A percentile compares a stretch with the other conserved stretches of the same genome.
These are phyloP conservation scores for Chondrostereum purpureum DNA, from an alignment of 1,284 basidiomycete species.

Conservation along the genomic window DNA sequence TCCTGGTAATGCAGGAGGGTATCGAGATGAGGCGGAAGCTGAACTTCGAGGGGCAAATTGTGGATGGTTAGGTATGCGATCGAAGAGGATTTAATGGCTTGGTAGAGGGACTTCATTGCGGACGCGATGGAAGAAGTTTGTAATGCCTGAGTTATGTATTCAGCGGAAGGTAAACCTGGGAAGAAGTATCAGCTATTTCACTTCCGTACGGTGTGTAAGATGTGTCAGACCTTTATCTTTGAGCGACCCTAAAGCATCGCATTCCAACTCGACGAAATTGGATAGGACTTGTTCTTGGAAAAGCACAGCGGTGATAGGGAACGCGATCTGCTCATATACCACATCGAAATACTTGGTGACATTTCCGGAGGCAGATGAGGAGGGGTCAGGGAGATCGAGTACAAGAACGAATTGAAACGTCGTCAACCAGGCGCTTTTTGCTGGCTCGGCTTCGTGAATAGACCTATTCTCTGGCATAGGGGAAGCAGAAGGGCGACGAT, in stretches of 20 bases:
- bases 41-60: slow-evolving; percentile 71
- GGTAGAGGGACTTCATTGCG: slow-evolving; percentile 69
- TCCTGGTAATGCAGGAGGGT: slow-evolving; percentile 58
- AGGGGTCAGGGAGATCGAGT: slow-evolving; percentile 84
- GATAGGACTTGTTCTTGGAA: slow-evolving; percentile 81
- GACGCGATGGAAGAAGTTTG: slow-evolving; percentile 64
- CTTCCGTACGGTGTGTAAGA: background rate
- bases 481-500: slow-evolving; percentile 18
- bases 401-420: slow-evolving; percentile 88
- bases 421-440: slow-evolving; percentile 50
- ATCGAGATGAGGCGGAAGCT: slow-evolving; percentile 75
- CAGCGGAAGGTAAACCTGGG: slow-evolving; percentile 49
- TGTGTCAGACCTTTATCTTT: slow-evolving; percentile 63
- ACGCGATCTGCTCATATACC: slow-evolving; percentile 82
- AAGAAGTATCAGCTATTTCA: slow-evolving; percentile 3
- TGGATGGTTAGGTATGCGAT: slow-evolving; percentile 74
- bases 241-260: slow-evolving; percentile 58
- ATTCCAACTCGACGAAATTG: slow-evolving; percentile 77
- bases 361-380: slow-evolving; percentile 71
- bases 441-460: too few species aligned
- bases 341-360: slow-evolving; percentile 74
- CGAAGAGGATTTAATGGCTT: slow-evolving; percentile 63
- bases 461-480: slow-evolving; percentile 27
- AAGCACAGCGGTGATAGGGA: slow-evolving; percentile 83
- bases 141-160: slow-evolving; percentile 54